Evolutionary conservation across 208 protist species (phyloP).

Genomic region (Trypanosoma melophagium): DNA sequence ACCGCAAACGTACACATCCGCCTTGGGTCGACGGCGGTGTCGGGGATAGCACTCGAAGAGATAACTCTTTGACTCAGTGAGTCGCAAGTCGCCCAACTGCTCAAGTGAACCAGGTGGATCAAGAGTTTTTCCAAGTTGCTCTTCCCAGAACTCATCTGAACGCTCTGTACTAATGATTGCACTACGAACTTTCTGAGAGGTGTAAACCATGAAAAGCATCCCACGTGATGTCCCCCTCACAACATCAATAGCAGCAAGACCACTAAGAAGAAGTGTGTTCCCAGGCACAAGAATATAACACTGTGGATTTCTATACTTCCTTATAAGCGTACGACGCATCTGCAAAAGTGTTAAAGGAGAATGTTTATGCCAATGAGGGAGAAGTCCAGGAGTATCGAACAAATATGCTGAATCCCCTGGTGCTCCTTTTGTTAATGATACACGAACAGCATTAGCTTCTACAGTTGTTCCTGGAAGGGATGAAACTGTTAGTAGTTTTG

Average conservation of each 20-base stretch:
- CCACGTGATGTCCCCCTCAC: constrained; percentile 72
- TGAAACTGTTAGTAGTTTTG: constrained; percentile 88
- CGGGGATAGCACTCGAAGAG: constrained; percentile 87
- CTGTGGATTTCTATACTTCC: constrained; percentile 84
- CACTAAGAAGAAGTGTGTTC: constrained; percentile 83
- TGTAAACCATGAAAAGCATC: constrained; percentile 88
- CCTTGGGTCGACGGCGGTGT: constrained; percentile 79
- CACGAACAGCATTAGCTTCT: constrained; percentile 69
- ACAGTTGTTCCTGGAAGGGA: constrained; percentile 89
- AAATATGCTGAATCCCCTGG: constrained; percentile 43
- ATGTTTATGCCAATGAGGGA: constrained; percentile 84
- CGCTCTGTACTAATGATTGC: constrained; percentile 75
- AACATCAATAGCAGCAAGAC: constrained; percentile 84
- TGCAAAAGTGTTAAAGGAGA: constrained; percentile 86
- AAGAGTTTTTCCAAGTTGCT: constrained; percentile 79
- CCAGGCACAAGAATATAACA: constrained; percentile 84
- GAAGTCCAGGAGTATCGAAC: constrained; percentile 88
- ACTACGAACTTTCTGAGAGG: constrained; percentile 81
- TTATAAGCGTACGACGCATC: constrained; percentile 88
- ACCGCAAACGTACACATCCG: constrained; percentile 89
- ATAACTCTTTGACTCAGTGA: constrained; percentile 78
- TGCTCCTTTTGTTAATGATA: constrained; percentile 48
- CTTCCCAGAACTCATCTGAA: constrained; percentile 77
- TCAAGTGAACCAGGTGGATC: constrained; percentile 81
- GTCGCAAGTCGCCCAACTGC: constrained; percentile 55